Evolutionary conservation across 305 asterid species (phyloP).

Genomic region (Coffea humblotiana): DNA sequence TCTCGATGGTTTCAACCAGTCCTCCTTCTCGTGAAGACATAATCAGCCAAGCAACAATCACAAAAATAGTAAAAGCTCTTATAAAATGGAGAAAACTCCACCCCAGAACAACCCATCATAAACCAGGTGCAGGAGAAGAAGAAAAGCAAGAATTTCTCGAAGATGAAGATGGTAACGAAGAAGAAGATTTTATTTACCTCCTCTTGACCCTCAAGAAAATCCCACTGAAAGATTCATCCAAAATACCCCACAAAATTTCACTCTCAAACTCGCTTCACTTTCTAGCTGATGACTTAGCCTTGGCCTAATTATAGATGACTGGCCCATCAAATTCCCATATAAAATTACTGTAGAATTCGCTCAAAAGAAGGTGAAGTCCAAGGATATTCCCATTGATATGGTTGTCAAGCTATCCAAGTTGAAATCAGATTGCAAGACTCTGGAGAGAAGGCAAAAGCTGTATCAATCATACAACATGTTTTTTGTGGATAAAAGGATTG

Average conservation of each 20-base stretch:
- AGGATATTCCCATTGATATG: conserved; percentile 36
- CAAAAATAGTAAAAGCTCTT: conserved; percentile 18
- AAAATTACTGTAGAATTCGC: conserved; percentile 59
- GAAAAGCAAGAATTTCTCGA: conserved; percentile 1
- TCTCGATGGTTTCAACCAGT: neutral
- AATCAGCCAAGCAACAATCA: neutral
- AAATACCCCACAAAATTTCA: conserved; percentile 50
- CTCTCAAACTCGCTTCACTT: conserved; percentile 50
- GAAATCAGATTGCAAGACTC: conserved; percentile 57
- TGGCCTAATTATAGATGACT: conserved; percentile 79
- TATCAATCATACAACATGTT: conserved; percentile 58
- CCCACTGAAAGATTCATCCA: conserved; percentile 45
- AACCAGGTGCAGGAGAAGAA: neutral
- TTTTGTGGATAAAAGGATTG: conserved; percentile 46
- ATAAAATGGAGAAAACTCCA: conserved; percentile 22
- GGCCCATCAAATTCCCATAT: conserved; percentile 25
- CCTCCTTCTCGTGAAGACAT: neutral
- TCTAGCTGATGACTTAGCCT: conserved; percentile 16
- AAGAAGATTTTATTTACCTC: conserved; percentile 39
- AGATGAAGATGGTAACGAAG: neutral
- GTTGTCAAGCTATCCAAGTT: conserved; percentile 61
- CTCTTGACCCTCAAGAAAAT: conserved; percentile 59
- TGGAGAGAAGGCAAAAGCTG: conserved; percentile 54
- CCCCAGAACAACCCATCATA: neutral
- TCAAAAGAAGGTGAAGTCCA: conserved; percentile 37